Evolutionary conservation across 495 filamentous ascomycete genomes (phyloP), one percentile per base, ranked within the genome.

Genomic region (Aspergillus nanangensis): DNA sequence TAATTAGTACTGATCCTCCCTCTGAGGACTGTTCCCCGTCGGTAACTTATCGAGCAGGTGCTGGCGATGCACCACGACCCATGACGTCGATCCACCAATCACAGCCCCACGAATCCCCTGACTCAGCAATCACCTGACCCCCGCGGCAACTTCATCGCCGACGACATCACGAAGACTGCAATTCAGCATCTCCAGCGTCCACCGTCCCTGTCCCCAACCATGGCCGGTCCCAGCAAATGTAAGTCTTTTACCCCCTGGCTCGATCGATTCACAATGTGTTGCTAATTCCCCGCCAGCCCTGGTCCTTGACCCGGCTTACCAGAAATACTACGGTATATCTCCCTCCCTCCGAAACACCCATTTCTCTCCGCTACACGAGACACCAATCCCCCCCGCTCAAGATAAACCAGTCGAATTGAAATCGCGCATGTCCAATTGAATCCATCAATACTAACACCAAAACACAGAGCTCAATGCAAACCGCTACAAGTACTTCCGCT

Each of bases 401-500:
- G 37, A 11, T 39, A 15, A 21, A 23, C 8, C 18, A 34, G 4
- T 22, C 15, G 21, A 5, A n/a, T 18, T 0, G 3, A 4, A 3
- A 17, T 37, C 18, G 17, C 2, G 41, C 25, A n/a, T 1, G 18
- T 9, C 13, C 18, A 15, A 21, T 14, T 21, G 38, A 19, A 8
- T 22, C 31, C 25, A 18, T 31, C 2, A 24, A 15, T 3, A 13
- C n/a, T 11, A 4, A n/a, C 5, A 1, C 15, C 1, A 20, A n/a
- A 35, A 1, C 17, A 35, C 58, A 98, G 93, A 86, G 60, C 86
- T 96, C 81, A 79, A 75, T 55, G 63, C 72, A 53, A 90, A 94
- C 73, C 87, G 93, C 39, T 85, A 90, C 80, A 91, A 87, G 70
- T 95, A 90, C 80, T 98, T 96, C 79, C 80, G 88, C 57, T 97